phyloP scores from a whole-genome alignment of 345 rosid genomes.

The Salix suchowensis region DNA sequence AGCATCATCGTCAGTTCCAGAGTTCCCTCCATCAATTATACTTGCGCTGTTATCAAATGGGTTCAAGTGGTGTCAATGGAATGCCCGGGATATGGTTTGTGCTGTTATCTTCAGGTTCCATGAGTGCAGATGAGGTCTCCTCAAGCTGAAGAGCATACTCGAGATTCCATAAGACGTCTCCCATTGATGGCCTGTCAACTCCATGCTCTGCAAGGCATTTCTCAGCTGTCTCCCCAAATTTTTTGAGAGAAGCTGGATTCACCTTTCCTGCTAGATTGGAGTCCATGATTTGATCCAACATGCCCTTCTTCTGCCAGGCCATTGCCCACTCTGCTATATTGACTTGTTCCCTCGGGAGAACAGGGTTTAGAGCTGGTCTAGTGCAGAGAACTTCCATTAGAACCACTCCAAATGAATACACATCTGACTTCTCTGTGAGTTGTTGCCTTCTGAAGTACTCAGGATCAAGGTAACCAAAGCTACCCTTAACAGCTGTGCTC shows the following conservation, averaged over 20 bases:
- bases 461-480: constrained; percentile 97
- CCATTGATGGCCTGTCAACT: constrained; percentile 92
- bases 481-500: constrained; percentile 99
- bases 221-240: constrained; percentile 96
- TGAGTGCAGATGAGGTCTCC: constrained; percentile 79
- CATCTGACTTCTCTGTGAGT: constrained; percentile 93
- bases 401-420: constrained; percentile 95
- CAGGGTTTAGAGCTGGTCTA: constrained; percentile 95
- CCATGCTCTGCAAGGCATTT: constrained; percentile 95
- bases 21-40: constrained; percentile 55
- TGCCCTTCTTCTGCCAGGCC: constrained; percentile 93
- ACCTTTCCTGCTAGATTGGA: constrained; percentile 74
- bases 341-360: constrained; percentile 92
- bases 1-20: constrained; percentile 66
- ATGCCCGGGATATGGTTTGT: constrained; percentile 89
- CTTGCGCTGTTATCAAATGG: constrained; percentile 84
- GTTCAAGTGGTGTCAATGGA: constrained; percentile 76
- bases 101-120: constrained; percentile 94
- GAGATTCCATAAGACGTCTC: constrained; percentile 95
- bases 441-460: constrained; percentile 98
- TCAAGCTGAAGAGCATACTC: constrained; percentile 94
- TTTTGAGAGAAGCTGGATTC: constrained; percentile 84
- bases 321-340: constrained; percentile 99
- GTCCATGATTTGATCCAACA: constrained; percentile 96
- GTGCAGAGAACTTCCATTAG: constrained; percentile 96